Evolutionary conservation across 2,329 filamentous ascomycete species (phyloP).

Genomic region (Aspergillus aculeatus): DNA sequence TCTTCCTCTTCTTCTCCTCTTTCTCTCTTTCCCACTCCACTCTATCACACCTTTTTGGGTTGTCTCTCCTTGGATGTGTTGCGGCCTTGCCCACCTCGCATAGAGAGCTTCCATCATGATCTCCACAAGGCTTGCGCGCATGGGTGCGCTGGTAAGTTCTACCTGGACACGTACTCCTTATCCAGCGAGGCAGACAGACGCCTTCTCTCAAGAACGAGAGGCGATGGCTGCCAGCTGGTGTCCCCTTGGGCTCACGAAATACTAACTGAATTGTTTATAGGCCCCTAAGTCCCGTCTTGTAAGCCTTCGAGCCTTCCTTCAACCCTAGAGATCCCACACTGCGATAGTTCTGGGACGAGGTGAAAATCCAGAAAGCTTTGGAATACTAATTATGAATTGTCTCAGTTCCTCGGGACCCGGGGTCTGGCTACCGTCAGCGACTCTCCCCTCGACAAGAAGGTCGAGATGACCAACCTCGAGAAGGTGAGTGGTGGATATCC

Average conservation of each 20-base stretch:
- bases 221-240: conserved; percentile 6
- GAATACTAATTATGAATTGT: conserved; percentile 25
- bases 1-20: conserved; percentile 34
- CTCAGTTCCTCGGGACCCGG: conserved; percentile 63
- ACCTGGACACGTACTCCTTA: conserved; percentile 14
- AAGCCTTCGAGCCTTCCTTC: conserved; percentile 27
- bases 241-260: not conserved
- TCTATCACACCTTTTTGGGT: conserved; percentile 30
- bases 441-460: conserved; percentile 87
- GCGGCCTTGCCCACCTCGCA: conserved; percentile 35
- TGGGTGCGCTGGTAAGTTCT: conserved; percentile 48
- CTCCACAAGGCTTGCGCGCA: conserved; percentile 48
- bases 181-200: conserved; percentile 3
- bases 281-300: conserved; percentile 48
- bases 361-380: not conserved
- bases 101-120: conserved; percentile 48
- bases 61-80: conserved; percentile 40
- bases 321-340: not conserved
- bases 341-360: not conserved
- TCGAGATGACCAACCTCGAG: conserved; percentile 97
- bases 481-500: conserved; percentile 50
- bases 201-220: conserved; percentile 4
- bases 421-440: conserved; percentile 82
- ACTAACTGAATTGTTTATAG: conserved; percentile 30
- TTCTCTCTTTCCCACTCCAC: conserved; percentile 39